Percentiles rank a stretch among this genome's conserved stretches.
Conservation (phyloP, 805 yeast genomes). For the Candida insectalens region DNA sequence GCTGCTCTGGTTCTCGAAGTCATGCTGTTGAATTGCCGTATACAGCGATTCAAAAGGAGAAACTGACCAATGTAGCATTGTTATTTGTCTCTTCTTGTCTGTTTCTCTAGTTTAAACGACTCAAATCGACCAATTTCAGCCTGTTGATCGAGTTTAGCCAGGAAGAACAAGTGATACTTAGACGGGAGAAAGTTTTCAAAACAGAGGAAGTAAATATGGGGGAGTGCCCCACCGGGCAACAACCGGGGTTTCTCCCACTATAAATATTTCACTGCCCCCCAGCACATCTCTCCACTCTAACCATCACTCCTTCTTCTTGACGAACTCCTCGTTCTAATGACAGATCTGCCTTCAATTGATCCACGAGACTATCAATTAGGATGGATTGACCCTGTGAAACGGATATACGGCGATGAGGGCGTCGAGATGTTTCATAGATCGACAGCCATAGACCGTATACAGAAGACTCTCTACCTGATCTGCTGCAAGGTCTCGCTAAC, state of each 20-base stretch:
- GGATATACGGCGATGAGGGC: constrained; percentile 33
- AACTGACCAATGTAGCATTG: constrained; percentile 27
- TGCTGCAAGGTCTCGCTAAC: constrained; percentile 27
- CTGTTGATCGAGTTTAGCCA: too few species aligned
- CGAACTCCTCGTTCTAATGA: background rate
- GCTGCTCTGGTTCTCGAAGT: constrained; percentile 10
- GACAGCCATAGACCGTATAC: constrained; percentile 30
- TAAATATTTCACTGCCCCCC: too few species aligned
- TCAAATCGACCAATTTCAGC: too few species aligned
- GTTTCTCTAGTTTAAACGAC: too few species aligned
- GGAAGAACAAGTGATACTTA: too few species aligned
- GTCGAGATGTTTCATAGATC: constrained; percentile 36
- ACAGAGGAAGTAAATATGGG: too few species aligned
- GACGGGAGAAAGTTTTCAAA: too few species aligned
- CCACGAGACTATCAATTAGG: background rate
- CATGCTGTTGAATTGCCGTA: constrained; percentile 29
- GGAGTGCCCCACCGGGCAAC: too few species aligned
- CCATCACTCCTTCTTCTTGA: background rate
- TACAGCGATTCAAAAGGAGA: constrained; percentile 35
- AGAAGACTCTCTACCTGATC: constrained; percentile 27
- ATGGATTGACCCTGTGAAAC: constrained; percentile 31
- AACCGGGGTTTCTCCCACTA: too few species aligned
- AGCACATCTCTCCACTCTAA: too few species aligned
- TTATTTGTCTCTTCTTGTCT: too few species aligned
- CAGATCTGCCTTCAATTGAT: constrained; percentile 1